Evolutionary conservation across 2,329 filamentous ascomycete genomes (phyloP).

Genomic region (Torrubiella hemipterigena): DNA sequence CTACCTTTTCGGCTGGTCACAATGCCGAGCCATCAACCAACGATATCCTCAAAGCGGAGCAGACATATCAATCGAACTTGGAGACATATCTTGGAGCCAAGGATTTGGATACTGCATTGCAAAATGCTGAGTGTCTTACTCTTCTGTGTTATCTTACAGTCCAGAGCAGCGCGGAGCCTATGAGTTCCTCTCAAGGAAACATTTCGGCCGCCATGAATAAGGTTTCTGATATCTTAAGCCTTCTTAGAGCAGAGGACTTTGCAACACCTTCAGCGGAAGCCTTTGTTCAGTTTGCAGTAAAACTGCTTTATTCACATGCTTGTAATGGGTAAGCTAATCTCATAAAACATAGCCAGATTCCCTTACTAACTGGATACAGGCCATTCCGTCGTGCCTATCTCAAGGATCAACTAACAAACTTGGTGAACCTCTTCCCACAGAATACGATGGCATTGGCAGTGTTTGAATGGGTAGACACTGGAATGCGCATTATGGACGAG

Average conservation of each 20-base stretch:
- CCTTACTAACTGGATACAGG: conserved; percentile 20
- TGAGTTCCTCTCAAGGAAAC: conserved; percentile 38
- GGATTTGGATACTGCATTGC: conserved; percentile 42
- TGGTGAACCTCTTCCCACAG: conserved; percentile 53
- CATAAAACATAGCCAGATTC: background rate
- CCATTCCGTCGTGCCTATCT: conserved; percentile 58
- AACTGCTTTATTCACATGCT: conserved; percentile 55
- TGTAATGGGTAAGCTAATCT: conserved; percentile 35
- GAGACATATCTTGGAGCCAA: no score
- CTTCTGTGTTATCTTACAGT: conserved; percentile 55
- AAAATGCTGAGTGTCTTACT: conserved; percentile 46
- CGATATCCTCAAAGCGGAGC: no score
- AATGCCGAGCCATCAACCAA: no score
- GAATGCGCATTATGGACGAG: conserved; percentile 63
- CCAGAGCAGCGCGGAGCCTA: conserved; percentile 27
- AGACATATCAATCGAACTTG: no score
- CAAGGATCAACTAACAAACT: conserved; percentile 46
- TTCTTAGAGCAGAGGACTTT: conserved; percentile 23
- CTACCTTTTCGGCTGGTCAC: no score
- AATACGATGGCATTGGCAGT: conserved; percentile 68
- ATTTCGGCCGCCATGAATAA: conserved; percentile 35
- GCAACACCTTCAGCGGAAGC: conserved; percentile 39
- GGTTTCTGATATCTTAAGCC: conserved; percentile 28
- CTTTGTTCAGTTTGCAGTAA: conserved; percentile 56
- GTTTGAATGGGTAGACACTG: conserved; percentile 61